phyloP scores from a whole-genome alignment of 257 asterid genomes.

The Linaria vulgaris region DNA sequence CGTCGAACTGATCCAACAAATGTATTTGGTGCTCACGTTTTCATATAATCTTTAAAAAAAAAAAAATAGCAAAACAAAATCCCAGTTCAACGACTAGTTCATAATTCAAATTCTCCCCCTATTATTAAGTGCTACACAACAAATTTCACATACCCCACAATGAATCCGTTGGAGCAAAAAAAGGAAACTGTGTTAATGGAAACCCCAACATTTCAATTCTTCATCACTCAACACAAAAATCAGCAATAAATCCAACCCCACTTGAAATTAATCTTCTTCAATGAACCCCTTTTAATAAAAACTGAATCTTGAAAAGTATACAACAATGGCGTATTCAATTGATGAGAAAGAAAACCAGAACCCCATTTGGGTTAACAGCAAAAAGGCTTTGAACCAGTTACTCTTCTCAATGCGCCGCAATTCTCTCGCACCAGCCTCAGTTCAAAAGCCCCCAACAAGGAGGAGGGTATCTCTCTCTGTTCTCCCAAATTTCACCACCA shows the following conservation, averaged over 20 bases:
- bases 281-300: no score
- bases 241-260: no score
- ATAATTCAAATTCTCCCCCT: constrained; percentile 22
- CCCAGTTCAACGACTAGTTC: neutral
- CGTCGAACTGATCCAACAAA: no score
- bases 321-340: constrained; percentile 16
- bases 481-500: constrained; percentile 26
- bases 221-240: no score
- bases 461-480: neutral
- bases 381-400: constrained; percentile 60
- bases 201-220: no score
- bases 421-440: constrained; percentile 35
- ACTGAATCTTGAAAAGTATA: no score
- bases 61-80: no score
- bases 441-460: constrained; percentile 11
- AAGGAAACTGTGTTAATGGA: no score
- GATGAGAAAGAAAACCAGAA: constrained; percentile 26
- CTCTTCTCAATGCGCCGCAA: constrained; percentile 61
- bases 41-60: no score
- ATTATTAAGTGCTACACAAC: constrained; percentile 1
- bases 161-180: constrained; percentile 26
- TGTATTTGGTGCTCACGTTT: no score
- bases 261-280: no score
- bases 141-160: constrained; percentile 23
- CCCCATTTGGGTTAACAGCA: constrained; percentile 55